phyloP scores from a whole-genome alignment of 768 basidiomycete species.

The Hygrocybe punicea region DNA sequence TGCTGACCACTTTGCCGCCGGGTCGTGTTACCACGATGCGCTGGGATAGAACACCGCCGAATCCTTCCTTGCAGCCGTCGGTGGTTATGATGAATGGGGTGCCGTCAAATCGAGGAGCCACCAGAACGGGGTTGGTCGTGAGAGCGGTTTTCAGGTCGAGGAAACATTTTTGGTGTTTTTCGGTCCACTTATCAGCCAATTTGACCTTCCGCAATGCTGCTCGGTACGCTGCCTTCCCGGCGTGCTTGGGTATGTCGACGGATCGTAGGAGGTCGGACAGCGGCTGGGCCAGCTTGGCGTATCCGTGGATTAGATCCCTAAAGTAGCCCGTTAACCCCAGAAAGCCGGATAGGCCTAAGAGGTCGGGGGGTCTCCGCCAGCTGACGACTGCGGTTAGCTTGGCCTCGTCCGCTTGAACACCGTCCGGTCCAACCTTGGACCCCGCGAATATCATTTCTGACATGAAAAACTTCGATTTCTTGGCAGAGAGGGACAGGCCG shows the following conservation, averaged over 20 bases:
- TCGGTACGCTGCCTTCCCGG: constrained; percentile 8
- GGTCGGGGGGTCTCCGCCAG: constrained; percentile 30
- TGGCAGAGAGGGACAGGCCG: constrained; percentile 35
- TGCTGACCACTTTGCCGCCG: constrained; percentile 16
- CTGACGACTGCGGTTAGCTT: constrained; percentile 40
- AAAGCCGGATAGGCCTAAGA: constrained; percentile 31
- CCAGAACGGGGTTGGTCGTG: constrained; percentile 23
- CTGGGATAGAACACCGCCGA: constrained; percentile 32
- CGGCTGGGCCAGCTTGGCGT: constrained; percentile 29
- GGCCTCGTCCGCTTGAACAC: constrained; percentile 33
- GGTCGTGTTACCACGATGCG: constrained; percentile 14
- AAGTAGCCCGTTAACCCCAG: constrained; percentile 37
- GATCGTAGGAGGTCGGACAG: constrained; percentile 28
- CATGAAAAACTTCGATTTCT: constrained; percentile 30
- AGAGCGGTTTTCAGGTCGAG: not conserved
- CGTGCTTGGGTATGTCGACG: constrained; percentile 17
- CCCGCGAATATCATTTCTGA: constrained; percentile 30
- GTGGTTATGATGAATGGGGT: constrained; percentile 37
- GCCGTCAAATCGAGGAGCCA: constrained; percentile 25
- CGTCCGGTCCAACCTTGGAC: constrained; percentile 25
- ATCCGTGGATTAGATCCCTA: constrained; percentile 33
- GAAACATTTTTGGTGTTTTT: not conserved
- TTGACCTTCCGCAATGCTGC: constrained; percentile 19
- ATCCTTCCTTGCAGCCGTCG: constrained; percentile 36
- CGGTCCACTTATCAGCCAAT: constrained; percentile 11